A percentile compares a stretch with the other conserved stretches of the same genome.
Conservation (phyloP, 352 stramenopile species). For the Saprolegnia diclina region DNA sequence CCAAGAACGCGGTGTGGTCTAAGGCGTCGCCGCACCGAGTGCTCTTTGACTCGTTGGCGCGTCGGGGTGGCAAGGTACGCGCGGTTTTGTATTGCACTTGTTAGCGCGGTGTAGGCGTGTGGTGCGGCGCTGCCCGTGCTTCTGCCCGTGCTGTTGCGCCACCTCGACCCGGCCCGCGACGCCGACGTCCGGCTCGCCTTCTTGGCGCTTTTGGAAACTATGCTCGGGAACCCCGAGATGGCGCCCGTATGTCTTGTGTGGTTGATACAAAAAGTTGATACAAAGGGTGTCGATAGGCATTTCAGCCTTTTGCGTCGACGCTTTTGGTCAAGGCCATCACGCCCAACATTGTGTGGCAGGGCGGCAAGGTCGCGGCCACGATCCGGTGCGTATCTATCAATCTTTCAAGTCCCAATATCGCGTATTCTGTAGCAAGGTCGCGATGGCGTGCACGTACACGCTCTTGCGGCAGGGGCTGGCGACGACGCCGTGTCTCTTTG, state of each 20-base stretch:
- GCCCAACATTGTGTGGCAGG: constrained; percentile 87
- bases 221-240: constrained; percentile 55
- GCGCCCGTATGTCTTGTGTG: constrained; percentile 36
- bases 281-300: constrained; percentile 36
- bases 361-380: constrained; percentile 75
- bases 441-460: constrained; percentile 81
- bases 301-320: constrained; percentile 50
- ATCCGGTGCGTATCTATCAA: constrained; percentile 45
- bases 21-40: constrained; percentile 56
- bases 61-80: constrained; percentile 52
- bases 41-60: constrained; percentile 73
- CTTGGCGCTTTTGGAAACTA: constrained; percentile 77
- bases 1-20: constrained; percentile 41
- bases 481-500: constrained; percentile 73
- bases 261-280: neutral
- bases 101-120: constrained; percentile 39
- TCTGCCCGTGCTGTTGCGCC: constrained; percentile 54
- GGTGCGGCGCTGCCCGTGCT: constrained; percentile 49
- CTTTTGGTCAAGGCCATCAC: constrained; percentile 76
- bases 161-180: constrained; percentile 59
- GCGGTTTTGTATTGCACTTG: neutral
- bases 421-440: constrained; percentile 66
- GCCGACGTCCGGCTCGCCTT: constrained; percentile 73
- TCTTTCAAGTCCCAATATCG: neutral
- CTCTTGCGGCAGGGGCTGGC: constrained; percentile 69